Evolutionary conservation across 2,329 filamentous ascomycete species (phyloP), one percentile per base, ranked within the genome.

Genomic region (Colletotrichum sidae): DNA sequence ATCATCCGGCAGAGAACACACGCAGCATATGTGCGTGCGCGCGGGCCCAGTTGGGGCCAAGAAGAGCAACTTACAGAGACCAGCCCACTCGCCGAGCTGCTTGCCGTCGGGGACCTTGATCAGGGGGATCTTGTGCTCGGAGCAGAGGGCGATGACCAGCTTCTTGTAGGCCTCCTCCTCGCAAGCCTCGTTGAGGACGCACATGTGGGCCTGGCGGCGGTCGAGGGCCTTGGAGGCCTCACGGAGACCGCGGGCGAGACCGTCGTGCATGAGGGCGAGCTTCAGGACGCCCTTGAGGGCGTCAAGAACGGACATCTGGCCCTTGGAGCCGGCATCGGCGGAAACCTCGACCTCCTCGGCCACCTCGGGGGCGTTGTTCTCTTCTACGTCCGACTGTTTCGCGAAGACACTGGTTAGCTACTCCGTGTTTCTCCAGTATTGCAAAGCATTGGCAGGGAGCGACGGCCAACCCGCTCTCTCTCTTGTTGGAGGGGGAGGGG

Each of bases 81-180:
- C 96, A 81, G 96, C 95, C 96, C 96, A 99, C 88, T 99, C 96
- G 87, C 96, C 96, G 77, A 99, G 88, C 89, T 97, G 93, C 92
- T 99, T 99, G 84, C 96, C 96, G 83, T 99, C 96, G 74, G 94
- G 95, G 71, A 99, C 96, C 93, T 99, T 98, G 90, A 99, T 99
- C 77, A 99, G 87, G 73, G 96, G 96, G 78, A 99, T 99, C 91
- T 97, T 97, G 88, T 99, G 96, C 90, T 99, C 96, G 71, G 92
- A 93, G 92, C 96, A 99, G 69, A 99, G 92, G 70, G 96, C 96
- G 75, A 98, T 92, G 77, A 99, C 95, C 73, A 99, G 90, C 92
- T 99, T 99, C 94, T 99, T 99, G 90, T 99, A 99, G 74, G 96
- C 95, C 86, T 99, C 96, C 90, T 99, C 96, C 88, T 99, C 96